Evolutionary conservation across 2,329 filamentous ascomycete genomes (phyloP).

Genomic region (Fusarium pseudonygamai): DNA sequence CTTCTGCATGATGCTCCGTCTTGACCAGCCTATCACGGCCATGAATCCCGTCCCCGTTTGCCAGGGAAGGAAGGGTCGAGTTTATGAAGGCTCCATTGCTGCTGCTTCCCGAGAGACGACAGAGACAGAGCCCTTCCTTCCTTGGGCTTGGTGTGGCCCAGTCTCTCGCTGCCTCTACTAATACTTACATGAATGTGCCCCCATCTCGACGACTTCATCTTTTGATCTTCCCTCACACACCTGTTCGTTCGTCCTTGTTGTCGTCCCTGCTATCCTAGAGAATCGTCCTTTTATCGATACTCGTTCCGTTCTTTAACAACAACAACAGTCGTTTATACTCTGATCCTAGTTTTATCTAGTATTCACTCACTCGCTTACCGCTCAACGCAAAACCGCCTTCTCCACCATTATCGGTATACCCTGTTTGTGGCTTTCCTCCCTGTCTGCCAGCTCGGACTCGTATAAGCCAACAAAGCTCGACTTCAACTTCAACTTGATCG

Average conservation of each 20-base stretch:
- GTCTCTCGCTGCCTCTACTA: background rate
- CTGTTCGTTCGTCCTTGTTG: slow-evolving; percentile 23
- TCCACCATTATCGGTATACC: slow-evolving; percentile 32
- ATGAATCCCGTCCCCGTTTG: slow-evolving; percentile 24
- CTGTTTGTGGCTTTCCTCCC: slow-evolving; percentile 37
- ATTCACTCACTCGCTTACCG: slow-evolving; percentile 14
- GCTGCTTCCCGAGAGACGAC: slow-evolving; percentile 19
- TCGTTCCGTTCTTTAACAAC: slow-evolving; percentile 42
- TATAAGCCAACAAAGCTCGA: slow-evolving; percentile 19
- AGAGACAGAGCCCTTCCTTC: slow-evolving; percentile 21
- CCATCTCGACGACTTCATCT: slow-evolving; percentile 14
- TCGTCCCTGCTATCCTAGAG: slow-evolving; percentile 26
- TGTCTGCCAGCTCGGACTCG: slow-evolving; percentile 25
- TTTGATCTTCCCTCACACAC: slow-evolving; percentile 20
- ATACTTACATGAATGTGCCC: slow-evolving; percentile 30
- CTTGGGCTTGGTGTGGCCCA: slow-evolving; percentile 18
- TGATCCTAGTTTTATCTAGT: slow-evolving; percentile 29
- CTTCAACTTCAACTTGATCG: slow-evolving; percentile 4
- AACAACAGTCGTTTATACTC: slow-evolving; percentile 11
- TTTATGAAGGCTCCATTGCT: slow-evolving; percentile 5
- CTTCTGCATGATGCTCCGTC: slow-evolving; percentile 25
- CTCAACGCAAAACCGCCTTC: slow-evolving; percentile 23
- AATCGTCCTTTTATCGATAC: slow-evolving; percentile 38
- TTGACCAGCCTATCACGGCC: slow-evolving; percentile 28
- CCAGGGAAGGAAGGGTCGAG: slow-evolving; percentile 18